Evolutionary conservation across 176 grass and related monocot species (phyloP).

Genomic region (Ensete ventricosum): DNA sequence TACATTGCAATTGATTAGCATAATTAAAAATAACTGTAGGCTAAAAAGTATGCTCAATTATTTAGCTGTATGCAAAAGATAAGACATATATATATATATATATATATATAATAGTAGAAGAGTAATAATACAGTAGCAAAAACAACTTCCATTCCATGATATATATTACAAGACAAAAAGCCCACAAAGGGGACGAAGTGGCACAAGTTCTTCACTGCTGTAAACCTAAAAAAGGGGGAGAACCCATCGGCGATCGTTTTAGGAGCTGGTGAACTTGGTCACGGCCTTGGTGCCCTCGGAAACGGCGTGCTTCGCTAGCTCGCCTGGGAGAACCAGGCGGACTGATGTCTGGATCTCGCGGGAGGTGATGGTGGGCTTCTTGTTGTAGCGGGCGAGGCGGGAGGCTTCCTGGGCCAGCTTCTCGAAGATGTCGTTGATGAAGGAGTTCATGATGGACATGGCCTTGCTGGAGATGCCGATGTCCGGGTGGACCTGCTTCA

Average conservation of each 20-base stretch:
- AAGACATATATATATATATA: too few relatives aligned
- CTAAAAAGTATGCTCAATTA: too few relatives aligned
- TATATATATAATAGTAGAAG: too few relatives aligned
- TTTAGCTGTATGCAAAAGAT: too few relatives aligned
- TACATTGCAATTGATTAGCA: too few relatives aligned
- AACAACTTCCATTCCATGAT: too few relatives aligned
- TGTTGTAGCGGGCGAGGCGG: conserved; percentile 51
- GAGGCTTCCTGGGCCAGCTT: conserved; percentile 47
- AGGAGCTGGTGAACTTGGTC: conserved; percentile 48
- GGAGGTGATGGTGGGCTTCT: conserved; percentile 72
- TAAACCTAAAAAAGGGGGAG: too few relatives aligned
- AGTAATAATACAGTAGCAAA: too few relatives aligned
- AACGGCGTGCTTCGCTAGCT: conserved; percentile 61
- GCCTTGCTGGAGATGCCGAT: conserved; percentile 84
- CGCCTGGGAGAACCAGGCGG: conserved; percentile 46
- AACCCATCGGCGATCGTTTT: background rate
- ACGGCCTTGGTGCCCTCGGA: conserved; percentile 70
- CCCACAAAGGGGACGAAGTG: too few relatives aligned
- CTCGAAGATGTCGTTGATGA: conserved; percentile 79
- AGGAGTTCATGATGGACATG: conserved; percentile 92
- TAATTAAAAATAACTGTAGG: too few relatives aligned
- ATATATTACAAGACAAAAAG: too few relatives aligned
- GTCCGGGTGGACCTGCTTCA: conserved; percentile 82
- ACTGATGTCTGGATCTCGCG: conserved; percentile 60
- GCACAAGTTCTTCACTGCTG: too few relatives aligned